phyloP scores from a whole-genome alignment of 495 filamentous ascomycete species.

The Rhypophila decipiens region DNA sequence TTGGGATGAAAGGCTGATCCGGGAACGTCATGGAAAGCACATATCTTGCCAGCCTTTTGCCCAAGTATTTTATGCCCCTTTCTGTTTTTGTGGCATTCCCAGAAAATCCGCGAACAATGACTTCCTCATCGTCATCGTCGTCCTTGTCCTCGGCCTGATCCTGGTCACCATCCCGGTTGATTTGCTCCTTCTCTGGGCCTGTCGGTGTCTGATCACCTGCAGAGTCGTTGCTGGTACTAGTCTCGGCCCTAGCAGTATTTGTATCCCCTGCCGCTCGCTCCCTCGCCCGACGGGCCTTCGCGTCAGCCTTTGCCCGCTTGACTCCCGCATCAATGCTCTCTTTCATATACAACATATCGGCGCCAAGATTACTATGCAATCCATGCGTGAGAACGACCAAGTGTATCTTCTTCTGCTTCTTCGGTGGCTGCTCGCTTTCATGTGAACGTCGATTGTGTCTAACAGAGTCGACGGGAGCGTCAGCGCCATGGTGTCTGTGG shows the following conservation, averaged over 20 bases:
- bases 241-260: conserved; percentile 45
- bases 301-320: conserved; percentile 58
- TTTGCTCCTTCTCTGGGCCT: conserved; percentile 11
- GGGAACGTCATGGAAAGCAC: conserved; percentile 86
- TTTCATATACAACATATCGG: conserved; percentile 95
- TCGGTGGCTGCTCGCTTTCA: conserved; percentile 14
- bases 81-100: conserved; percentile 89
- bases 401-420: conserved; percentile 68
- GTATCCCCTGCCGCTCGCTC: conserved; percentile 24
- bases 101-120: conserved; percentile 88
- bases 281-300: conserved; percentile 48
- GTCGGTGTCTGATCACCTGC: conserved; percentile 5
- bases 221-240: conserved; percentile 23
- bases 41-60: conserved; percentile 89
- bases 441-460: not conserved
- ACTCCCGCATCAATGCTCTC: conserved; percentile 88
- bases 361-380: conserved; percentile 91
- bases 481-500: conserved; percentile 19
- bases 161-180: conserved; percentile 57
- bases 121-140: conserved; percentile 66
- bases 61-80: conserved; percentile 91
- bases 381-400: conserved; percentile 92
- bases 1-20: conserved; percentile 75
- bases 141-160: conserved; percentile 39
- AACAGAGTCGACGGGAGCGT: conserved; percentile 13